These are phyloP conservation scores for Capsicum rhomboideum DNA, from an alignment of 257 asterid genomes.

Conservation along the genomic window DNA sequence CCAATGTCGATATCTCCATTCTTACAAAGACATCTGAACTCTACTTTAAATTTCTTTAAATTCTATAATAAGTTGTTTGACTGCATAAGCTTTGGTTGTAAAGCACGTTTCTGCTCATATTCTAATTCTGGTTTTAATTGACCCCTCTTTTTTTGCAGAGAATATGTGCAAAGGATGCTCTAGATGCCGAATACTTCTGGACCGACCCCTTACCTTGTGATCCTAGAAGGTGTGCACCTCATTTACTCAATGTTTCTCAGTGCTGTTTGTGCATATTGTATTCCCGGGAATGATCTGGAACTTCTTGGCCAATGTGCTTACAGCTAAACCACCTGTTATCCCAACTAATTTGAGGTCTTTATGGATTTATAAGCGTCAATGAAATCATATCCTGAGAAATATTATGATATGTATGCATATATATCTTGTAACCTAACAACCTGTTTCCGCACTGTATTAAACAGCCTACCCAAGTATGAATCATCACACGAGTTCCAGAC, in stretches of 20 bases:
- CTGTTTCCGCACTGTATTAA: neutral
- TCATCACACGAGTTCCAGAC: constrained; percentile 97
- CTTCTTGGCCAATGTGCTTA: neutral
- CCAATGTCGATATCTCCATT: neutral
- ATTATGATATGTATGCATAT: neutral
- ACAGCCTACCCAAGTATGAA: constrained; percentile 88
- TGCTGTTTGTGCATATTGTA: neutral
- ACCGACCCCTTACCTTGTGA: constrained; percentile 96
- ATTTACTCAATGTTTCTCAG: neutral
- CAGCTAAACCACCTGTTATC: neutral
- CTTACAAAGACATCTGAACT: neutral
- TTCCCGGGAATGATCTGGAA: neutral
- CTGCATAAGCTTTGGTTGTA: neutral
- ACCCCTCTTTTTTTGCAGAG: constrained; percentile 41
- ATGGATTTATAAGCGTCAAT: neutral
- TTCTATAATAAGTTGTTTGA: neutral
- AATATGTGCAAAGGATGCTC: constrained; percentile 87
- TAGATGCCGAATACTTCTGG: constrained; percentile 96
- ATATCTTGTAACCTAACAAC: neutral
- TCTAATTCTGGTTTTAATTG: neutral
- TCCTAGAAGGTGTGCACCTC: constrained; percentile 68
- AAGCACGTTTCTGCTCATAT: neutral
- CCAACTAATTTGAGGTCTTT: neutral
- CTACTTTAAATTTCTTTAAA: neutral
- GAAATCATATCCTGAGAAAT: neutral